phyloP scores from a whole-genome alignment of 2,329 filamentous ascomycete species.

The Amphichorda felina region DNA sequence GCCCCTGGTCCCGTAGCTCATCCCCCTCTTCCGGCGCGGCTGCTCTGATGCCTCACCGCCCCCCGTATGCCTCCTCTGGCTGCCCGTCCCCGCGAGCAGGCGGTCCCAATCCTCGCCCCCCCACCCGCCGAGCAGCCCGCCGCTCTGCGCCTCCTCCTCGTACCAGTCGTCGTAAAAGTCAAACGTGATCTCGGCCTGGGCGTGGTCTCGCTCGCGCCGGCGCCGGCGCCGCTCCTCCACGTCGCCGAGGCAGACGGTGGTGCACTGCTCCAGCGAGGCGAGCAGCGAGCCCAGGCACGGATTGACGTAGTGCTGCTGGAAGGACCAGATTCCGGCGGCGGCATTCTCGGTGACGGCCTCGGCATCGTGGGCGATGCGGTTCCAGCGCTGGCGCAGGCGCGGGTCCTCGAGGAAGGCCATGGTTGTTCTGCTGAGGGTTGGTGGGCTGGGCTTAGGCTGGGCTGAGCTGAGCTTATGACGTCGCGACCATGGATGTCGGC shows the following conservation, averaged over 20 bases:
- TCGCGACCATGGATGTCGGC: conserved; percentile 1
- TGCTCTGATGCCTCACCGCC: conserved; percentile 33
- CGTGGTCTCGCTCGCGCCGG: conserved; percentile 48
- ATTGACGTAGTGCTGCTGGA: conserved; percentile 73
- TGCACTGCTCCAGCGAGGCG: conserved; percentile 59
- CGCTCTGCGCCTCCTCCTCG: conserved; percentile 33
- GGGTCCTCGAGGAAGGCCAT: conserved; percentile 66
- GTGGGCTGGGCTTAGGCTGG: conserved; percentile 4
- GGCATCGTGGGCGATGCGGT: conserved; percentile 82
- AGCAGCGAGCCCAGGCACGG: conserved; percentile 65
- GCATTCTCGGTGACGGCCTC: conserved; percentile 84
- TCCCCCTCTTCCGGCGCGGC: conserved; percentile 62
- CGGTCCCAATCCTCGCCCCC: conserved; percentile 77
- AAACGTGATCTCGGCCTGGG: conserved; percentile 69
- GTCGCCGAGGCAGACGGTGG: conserved; percentile 57
- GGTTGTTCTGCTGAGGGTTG: conserved; percentile 1
- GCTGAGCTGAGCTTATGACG: background rate
- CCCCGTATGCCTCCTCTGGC: conserved; percentile 22
- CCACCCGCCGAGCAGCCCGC: conserved; percentile 60
- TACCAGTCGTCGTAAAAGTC: conserved; percentile 99
- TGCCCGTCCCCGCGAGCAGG: conserved; percentile 59
- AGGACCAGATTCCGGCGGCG: conserved; percentile 82
- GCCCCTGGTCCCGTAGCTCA: conserved; percentile 76
- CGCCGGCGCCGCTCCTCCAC: conserved; percentile 64
- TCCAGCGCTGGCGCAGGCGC: conserved; percentile 84